Evolutionary conservation across 768 basidiomycete genomes (phyloP).

Genomic region (Antrodiella citrinella): DNA sequence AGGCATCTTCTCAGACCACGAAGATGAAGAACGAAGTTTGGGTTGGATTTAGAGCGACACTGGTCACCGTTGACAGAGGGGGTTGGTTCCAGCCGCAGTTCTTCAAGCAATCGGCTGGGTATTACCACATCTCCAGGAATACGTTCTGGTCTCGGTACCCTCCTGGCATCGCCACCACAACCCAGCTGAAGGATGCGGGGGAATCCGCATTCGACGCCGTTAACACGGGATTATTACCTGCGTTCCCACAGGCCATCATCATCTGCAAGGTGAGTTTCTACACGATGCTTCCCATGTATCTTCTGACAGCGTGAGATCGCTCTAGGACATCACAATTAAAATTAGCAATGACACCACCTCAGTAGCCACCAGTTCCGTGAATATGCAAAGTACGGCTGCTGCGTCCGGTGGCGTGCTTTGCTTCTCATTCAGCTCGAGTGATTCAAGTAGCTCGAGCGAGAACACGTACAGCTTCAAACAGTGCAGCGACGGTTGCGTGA

Average conservation of each 20-base stretch:
- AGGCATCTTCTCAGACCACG: background rate
- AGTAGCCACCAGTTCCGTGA: background rate
- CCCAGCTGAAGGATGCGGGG: background rate
- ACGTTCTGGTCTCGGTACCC: background rate
- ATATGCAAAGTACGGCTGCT: background rate
- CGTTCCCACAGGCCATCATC: background rate
- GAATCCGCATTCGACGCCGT: background rate
- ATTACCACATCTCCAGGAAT: background rate
- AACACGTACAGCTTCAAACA: background rate
- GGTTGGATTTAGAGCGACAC: background rate
- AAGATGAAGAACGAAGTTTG: background rate
- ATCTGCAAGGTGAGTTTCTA: background rate
- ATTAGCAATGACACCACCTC: background rate
- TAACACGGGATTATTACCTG: background rate
- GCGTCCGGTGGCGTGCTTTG: background rate
- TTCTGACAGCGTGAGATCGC: background rate
- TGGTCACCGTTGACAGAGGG: slow-evolving; percentile 3
- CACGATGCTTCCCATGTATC: background rate
- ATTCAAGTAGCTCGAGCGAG: background rate
- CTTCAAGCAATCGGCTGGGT: slow-evolving; percentile 2
- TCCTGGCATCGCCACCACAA: background rate
- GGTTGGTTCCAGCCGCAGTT: slow-evolving; percentile 9
- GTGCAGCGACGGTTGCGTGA: background rate
- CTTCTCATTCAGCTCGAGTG: background rate
- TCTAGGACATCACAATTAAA: background rate